phyloP scores from a whole-genome alignment of 768 basidiomycete species.

The Amanita muscaria region DNA sequence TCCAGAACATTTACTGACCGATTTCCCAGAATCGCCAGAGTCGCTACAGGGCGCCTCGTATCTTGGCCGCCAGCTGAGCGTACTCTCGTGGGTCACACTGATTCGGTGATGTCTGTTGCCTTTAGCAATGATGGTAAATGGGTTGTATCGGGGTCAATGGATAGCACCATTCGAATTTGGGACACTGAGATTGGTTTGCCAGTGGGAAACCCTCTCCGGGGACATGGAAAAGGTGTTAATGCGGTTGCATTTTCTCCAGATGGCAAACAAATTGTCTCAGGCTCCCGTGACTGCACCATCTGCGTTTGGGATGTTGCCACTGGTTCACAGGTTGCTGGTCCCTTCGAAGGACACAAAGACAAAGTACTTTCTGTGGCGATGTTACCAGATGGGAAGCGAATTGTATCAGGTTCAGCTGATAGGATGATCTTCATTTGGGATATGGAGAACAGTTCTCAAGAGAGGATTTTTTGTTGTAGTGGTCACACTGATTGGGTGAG shows the following conservation, averaged over 20 bases:
- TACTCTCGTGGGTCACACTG: too few species aligned
- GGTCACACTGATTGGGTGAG: too few species aligned
- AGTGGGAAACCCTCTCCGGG: neutral
- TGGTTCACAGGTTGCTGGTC: neutral
- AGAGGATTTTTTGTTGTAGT: too few species aligned
- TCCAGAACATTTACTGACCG: neutral
- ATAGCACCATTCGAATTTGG: neutral
- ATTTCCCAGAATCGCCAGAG: neutral
- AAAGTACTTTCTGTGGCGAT: neutral
- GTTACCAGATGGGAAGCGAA: too few species aligned
- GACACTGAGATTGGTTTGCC: neutral
- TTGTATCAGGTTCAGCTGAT: too few species aligned
- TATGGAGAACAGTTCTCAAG: too few species aligned
- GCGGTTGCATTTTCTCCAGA: neutral
- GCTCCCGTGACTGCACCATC: neutral
- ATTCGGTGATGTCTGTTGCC: neutral
- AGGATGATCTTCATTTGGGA: too few species aligned
- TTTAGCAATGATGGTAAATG: neutral
- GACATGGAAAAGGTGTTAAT: neutral
- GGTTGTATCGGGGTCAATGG: neutral
- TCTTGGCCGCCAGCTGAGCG: neutral
- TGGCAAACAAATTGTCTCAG: constrained; percentile 1
- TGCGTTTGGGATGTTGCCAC: neutral
- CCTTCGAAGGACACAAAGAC: neutral
- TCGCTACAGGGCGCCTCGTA: neutral